These are phyloP conservation scores for Cryptosporidium tyzzeri DNA, from an alignment of 169 alveolate genomes.

Conservation along the genomic window DNA sequence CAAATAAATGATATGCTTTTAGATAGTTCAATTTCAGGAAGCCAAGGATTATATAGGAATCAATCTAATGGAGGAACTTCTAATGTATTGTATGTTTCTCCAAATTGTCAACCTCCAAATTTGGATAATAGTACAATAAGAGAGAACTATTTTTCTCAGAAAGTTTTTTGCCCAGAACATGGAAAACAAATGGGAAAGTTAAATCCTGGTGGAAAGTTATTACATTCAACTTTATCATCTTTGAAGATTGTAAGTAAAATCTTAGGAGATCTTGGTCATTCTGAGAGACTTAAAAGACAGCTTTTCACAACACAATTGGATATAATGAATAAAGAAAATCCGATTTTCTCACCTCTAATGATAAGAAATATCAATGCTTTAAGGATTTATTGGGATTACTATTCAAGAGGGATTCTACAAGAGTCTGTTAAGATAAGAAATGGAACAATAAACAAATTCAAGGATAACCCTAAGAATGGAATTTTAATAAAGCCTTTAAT, in stretches of 20 bases:
- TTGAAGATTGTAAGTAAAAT: slow-evolving; percentile 28
- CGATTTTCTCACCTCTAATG: slow-evolving; percentile 49
- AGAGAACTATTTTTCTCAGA: slow-evolving; percentile 36
- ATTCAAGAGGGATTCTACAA: slow-evolving; percentile 7
- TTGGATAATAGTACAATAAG: not conserved
- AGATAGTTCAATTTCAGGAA: not conserved
- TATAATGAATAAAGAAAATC: slow-evolving; percentile 31
- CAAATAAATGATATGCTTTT: not conserved
- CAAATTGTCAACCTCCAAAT: slow-evolving; percentile 52
- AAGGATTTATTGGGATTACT: slow-evolving; percentile 10
- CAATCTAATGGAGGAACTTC: not conserved
- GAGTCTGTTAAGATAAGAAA: slow-evolving; percentile 42
- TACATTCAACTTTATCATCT: slow-evolving; percentile 34
- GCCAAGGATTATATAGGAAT: not conserved
- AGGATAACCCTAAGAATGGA: slow-evolving; percentile 9
- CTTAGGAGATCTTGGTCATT: not conserved
- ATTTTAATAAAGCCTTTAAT: not conserved
- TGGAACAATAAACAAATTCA: slow-evolving; percentile 50
- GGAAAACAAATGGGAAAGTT: slow-evolving; percentile 19
- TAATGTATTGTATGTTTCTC: slow-evolving; percentile 35
- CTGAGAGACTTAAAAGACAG: slow-evolving; percentile 27
- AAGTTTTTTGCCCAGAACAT: slow-evolving; percentile 66
- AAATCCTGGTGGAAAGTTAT: slow-evolving; percentile 60
- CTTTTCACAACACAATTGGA: slow-evolving; percentile 43
- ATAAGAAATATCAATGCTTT: slow-evolving; percentile 14